Evolutionary conservation across 192 early-diverging fungal species (phyloP), one percentile per base, ranked within the genome.

Genomic region (Coemansia sp.): DNA sequence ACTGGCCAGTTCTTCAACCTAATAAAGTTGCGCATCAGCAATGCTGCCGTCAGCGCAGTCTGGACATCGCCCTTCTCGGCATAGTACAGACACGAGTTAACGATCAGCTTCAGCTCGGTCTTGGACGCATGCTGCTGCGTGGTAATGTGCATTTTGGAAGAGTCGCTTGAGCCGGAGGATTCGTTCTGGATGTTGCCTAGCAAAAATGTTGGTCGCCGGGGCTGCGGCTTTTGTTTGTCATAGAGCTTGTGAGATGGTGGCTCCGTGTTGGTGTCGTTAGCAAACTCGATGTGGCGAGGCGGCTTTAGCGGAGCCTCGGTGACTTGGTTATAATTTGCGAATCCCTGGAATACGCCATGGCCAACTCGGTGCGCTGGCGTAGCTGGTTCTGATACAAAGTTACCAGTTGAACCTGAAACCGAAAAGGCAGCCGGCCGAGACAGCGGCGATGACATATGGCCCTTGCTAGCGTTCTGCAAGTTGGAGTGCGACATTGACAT

Each of bases 1-100:
- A 34, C 51, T 0, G 11, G 15, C 76, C 76, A 79, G 11, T 69
- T 48, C 15, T 40, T 21, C 16, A 79, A 44, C 39, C 38, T 34
- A 20, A 79, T 79, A 21, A 79, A 79, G 17, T 58, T 56, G 15
- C 76, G 69, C 76, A 79, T 52, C 6, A 79, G 62, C 54, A 79
- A 56, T 7, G 76, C 76, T 7, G 60, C 70, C 3, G 70, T 79
- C 21, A 79, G 58, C 3, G 76, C 69, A n/a, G 66, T 79, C 49
- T 79, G 76, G 12, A 73, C 69, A 10, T 79, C 70, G 42, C 76
- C 76, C 39, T 26, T 32, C 49, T 73, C 57, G 32, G 66, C 69
- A n/a, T 79, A 79, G 62, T 79, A 73, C 17, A 53, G 43, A 20
- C 76, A 79, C 10, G 70, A 79, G 11, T 64, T 56, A 11, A 66